Base-by-base conservation (phyloP, 768 basidiomycete genomes). In the Lyophyllum atratum region DNA sequence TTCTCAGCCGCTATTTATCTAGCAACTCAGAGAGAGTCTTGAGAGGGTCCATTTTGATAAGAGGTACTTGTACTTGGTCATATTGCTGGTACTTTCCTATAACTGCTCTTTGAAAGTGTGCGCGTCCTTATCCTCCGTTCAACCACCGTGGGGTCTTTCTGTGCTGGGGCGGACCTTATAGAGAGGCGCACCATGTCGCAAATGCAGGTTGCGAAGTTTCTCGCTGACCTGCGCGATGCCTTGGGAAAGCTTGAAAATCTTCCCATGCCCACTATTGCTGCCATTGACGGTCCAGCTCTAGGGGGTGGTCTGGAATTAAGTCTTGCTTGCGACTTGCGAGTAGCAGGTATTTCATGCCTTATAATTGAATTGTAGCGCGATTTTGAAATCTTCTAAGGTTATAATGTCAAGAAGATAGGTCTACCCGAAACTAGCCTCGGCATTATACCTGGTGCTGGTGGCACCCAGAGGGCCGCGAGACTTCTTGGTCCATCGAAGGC, bases 241-340 rank as follows among this genome's bases (percentile, higher is more conserved):
- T 72, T 98, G 39, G 79, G 81, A 26, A 83, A 83, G 64, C 81
- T 98, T n/a, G 93, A 95, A 72, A 76, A 79, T 39, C 75, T 96
- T 31, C 89, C 90, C 5, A 83, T 95, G 76, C 95, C 95, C 3
- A 95, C 93, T 15, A 90, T 97, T 54, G 90, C 90, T 33, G 93
- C 94, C 4, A 90, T 98, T 40, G 95, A 97, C 68, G 95, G 95
- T 0, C 92, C 92, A 19, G 95, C 95, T 9, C 79, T 98, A 0
- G 95, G 95, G 10, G 95, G 95, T n/a, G 95, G 95, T 1, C 79
- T 95, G 26, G 95, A 98, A 71, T 72, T 97, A 56, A 81, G 88
- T 56, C 79, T 98, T 52, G 89, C 92, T 2, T 96, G 93, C 72
- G 95, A 98, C 76, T 72, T 98, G 65, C 84, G 95, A 31, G 87